Evolutionary conservation across 805 yeast species (phyloP), one percentile per base, ranked within the genome.

Genomic region (Helenozyma rhizophorensis): DNA sequence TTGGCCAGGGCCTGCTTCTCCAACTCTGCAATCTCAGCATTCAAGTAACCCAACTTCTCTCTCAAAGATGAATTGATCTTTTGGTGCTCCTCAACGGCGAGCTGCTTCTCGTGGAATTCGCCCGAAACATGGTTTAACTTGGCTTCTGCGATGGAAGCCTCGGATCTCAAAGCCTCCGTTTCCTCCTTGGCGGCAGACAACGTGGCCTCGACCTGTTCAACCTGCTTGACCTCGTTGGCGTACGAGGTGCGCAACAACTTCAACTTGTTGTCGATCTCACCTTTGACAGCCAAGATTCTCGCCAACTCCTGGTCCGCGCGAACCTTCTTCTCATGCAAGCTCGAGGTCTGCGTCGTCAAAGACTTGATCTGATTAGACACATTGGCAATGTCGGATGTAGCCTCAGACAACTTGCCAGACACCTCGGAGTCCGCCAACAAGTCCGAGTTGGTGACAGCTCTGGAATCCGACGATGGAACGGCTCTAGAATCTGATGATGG

Each of bases 361-460:
- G 95, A 83, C 42, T 78, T 78, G 43, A 86, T 80, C 62, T 89
- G 96, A 47, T 81, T 85, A 0, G 95, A 83, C 25, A 84, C 68
- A 47, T 89, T 86, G 11, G 95, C 96, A 55, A 87, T 73, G 47
- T 86, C 96, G 6, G 88, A 74, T 6, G 93, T 78, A 4, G 95
- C 90, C 39, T 76, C 74, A 1, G 95, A 78, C 30, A 87, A 63
- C 50, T 80, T 78, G 18, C 79, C 77, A 1, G 85, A 72, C 1
- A 80, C 70, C 32, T 74, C 84, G 10, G 65, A 48, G 38, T 79
- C 82, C 0, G 82, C 78, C 33, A 75, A 62, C 31, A 79, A 56
- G 40, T 78, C 85, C 34, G 56, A 60, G 33, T 70, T 65, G 3
- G 19, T 17, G 5, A 8, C 8, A 17, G 19, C 19, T 6, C 19